Conservation (phyloP, 1,284 basidiomycete genomes). For the Cryptococcus amylolentus region DNA sequence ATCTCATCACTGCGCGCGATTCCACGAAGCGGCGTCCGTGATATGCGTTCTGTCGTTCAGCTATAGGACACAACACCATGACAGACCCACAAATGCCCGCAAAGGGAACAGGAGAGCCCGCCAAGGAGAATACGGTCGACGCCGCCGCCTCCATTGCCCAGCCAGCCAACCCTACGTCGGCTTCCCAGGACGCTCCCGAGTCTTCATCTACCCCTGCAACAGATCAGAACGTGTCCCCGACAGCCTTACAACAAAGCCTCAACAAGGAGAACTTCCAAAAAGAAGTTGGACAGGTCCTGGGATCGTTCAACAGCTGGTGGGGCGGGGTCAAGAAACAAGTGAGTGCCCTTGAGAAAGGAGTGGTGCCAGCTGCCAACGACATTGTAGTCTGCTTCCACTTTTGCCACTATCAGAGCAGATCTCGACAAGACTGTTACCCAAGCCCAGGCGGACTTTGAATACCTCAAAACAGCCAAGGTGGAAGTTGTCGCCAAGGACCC, state of each 20-base stretch:
- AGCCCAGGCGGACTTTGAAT: conserved; percentile 71
- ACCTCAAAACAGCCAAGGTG: conserved; percentile 42
- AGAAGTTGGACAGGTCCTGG: conserved; percentile 80
- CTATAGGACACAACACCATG: not conserved
- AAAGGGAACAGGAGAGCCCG: not conserved
- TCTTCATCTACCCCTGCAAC: conserved; percentile 7
- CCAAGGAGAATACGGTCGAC: not conserved
- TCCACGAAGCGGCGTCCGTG: too few species aligned
- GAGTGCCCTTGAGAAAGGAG: conserved; percentile 30
- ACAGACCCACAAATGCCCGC: not conserved
- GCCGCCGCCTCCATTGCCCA: not conserved
- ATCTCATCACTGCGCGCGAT: too few species aligned
- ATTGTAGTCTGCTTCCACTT: conserved; percentile 66
- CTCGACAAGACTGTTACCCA: conserved; percentile 70
- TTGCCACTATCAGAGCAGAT: conserved; percentile 72
- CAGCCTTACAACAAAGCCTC: conserved; percentile 54
- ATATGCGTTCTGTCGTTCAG: too few species aligned
- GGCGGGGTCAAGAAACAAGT: conserved; percentile 84
- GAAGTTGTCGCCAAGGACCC: conserved; percentile 42
- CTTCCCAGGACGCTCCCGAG: not conserved
- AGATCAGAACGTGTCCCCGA: conserved; percentile 20
- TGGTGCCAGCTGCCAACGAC: not conserved
- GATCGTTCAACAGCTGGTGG: conserved; percentile 68
- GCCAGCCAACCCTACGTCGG: not conserved
- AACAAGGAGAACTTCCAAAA: conserved; percentile 61